Evolutionary conservation across 257 asterid species (phyloP), one percentile per base, ranked within the genome.

Genomic region (Solanum rostratum): DNA sequence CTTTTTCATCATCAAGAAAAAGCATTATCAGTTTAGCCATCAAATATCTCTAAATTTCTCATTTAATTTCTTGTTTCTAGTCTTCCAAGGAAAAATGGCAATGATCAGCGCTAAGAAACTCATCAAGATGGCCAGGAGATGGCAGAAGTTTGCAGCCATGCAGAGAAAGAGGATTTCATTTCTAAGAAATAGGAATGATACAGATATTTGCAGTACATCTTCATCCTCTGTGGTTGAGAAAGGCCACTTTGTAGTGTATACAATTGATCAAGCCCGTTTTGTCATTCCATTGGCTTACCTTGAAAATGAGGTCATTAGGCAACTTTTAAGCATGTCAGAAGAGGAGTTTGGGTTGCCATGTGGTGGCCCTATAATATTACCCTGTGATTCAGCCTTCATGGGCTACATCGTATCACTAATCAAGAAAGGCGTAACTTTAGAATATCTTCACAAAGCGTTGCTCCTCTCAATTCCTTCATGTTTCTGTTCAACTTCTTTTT

Each of bases 321-420:
- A n/a, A n/a, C n/a, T n/a, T n/a, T n/a, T n/a, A n/a, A n/a, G n/a
- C 71, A 89, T 89, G 86, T 89, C 89, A 0, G 87, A 86, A 81
- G 89, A 52, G 16, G 3, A 5, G n/a, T 52, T 52, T 15, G 57
- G 57, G 20, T 16, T 52, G 8, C 57, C 57, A 16, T 15, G 57
- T 15, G 57, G 57, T 52, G 57, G 57, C 9, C 57, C 57, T 52
- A 52, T 52, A 15, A 16, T 8, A 16, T 52, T 52, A 15, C 57
- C 57, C 1, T 52, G 10, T 52, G 57, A 52, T 52, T 7, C 57
- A 52, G 3, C 57, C 57, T 52, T 52, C 57, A 52, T 52, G n/a
- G 20, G 6, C n/a, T 52, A 52, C n/a, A 6, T 52, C 1, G 3
- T 52, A 15, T 15, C 10, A 16, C 57, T 52, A 52, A 52, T 15